Evolutionary conservation across 306 rosid genomes (phyloP).

Genomic region (Vigna nakashimae): DNA sequence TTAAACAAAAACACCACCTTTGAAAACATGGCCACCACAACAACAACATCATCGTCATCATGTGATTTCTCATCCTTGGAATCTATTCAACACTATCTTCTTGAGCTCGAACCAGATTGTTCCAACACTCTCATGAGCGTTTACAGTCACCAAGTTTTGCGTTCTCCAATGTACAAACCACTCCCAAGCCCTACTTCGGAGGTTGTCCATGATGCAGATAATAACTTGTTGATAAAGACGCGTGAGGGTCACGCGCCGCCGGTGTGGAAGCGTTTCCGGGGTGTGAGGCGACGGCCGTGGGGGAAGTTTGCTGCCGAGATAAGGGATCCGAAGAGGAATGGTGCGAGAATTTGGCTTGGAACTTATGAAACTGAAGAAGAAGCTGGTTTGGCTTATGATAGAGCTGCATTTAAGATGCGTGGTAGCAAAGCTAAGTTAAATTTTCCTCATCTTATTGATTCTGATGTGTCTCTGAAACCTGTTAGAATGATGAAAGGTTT

Average conservation of each 20-base stretch:
- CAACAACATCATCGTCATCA: neutral
- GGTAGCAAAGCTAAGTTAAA: slow-evolving; percentile 67
- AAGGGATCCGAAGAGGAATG: slow-evolving; percentile 18
- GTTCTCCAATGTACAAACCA: neutral
- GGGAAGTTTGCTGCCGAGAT: slow-evolving; percentile 34
- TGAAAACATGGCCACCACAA: neutral
- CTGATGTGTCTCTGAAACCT: neutral
- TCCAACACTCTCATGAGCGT: neutral
- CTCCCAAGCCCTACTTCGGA: neutral
- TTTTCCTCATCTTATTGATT: slow-evolving; percentile 58
- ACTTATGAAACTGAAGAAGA: slow-evolving; percentile 10
- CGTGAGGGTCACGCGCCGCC: neutral
- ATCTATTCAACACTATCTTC: slow-evolving; percentile 11
- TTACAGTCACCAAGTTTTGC: neutral
- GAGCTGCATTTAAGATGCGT: slow-evolving; percentile 61
- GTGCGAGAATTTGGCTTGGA: slow-evolving; percentile 37
- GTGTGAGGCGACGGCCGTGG: slow-evolving; percentile 34
- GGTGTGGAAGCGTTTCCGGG: slow-evolving; percentile 2
- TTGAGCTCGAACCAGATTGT: neutral
- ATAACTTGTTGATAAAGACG: neutral
- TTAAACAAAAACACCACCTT: neutral
- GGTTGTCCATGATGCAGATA: neutral
- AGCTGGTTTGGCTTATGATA: slow-evolving; percentile 56
- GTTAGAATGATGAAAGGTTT: neutral
- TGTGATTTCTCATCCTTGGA: slow-evolving; percentile 23